These are phyloP conservation scores for Rachicladosporium sp. DNA, from an alignment of 2,329 filamentous ascomycete genomes.

Conservation along the genomic window DNA sequence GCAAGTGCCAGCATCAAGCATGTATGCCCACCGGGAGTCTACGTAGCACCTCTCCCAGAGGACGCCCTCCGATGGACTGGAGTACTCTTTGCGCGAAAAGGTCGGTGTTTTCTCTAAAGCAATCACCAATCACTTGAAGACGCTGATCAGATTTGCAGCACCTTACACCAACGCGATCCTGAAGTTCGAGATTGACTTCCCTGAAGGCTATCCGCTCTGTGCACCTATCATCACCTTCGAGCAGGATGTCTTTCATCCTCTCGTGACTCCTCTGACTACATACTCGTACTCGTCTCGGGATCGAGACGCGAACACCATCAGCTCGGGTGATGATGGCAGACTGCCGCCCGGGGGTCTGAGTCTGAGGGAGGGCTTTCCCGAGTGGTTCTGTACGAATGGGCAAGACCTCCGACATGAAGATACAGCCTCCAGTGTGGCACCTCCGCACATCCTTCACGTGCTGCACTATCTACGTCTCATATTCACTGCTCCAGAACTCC, in stretches of 20 bases:
- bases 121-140: too few relatives aligned
- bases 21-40: conserved; percentile 74
- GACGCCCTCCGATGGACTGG: conserved; percentile 77
- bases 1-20: conserved; percentile 26
- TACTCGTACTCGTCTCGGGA: conserved; percentile 81
- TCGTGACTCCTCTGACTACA: conserved; percentile 85
- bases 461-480: conserved; percentile 70
- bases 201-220: conserved; percentile 61
- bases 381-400: conserved; percentile 52
- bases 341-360: conserved; percentile 84
- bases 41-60: conserved; percentile 70
- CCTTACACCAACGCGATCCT: conserved; percentile 81
- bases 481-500: conserved; percentile 63
- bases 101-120: conserved; percentile 31
- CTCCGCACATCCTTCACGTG: conserved; percentile 39
- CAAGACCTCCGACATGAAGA: too few relatives aligned
- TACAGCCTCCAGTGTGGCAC: not conserved
- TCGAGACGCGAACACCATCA: conserved; percentile 24
- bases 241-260: conserved; percentile 88
- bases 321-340: conserved; percentile 41
- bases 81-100: conserved; percentile 82
- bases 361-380: conserved; percentile 76
- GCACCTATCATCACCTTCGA: conserved; percentile 79
- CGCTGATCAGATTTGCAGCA: conserved; percentile 38
- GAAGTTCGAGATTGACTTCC: conserved; percentile 82